These are phyloP conservation scores for Dactylellina cionopaga DNA, from an alignment of 2,329 filamentous ascomycete genomes.

Conservation along the genomic window DNA sequence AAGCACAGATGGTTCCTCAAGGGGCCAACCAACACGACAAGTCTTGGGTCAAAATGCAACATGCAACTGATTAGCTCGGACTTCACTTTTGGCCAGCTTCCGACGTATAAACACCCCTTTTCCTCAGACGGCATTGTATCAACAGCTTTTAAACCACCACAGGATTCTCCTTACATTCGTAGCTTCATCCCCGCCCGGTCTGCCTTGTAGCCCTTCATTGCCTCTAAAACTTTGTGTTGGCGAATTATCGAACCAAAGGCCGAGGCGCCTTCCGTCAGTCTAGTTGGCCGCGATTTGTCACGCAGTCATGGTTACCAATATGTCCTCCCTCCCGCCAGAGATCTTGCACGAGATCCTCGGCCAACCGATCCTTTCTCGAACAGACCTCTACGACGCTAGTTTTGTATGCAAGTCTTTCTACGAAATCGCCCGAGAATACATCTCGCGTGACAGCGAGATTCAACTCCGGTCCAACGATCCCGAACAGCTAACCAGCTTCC, in stretches of 20 bases:
- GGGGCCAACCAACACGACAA: slow-evolving; percentile 9
- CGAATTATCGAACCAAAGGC: too few species aligned
- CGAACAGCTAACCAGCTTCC: background rate
- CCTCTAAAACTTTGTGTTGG: too few species aligned
- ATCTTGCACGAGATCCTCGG: slow-evolving; percentile 36
- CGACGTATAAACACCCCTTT: background rate
- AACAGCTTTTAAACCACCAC: too few species aligned
- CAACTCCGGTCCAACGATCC: background rate
- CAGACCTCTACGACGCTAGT: slow-evolving; percentile 6
- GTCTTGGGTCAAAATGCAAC: background rate
- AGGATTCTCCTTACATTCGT: too few species aligned
- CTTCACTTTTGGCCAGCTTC: slow-evolving; percentile 16
- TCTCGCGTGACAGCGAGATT: background rate
- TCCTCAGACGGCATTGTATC: background rate
- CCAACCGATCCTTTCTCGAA: background rate
- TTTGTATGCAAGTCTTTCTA: slow-evolving; percentile 11
- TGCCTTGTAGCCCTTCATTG: too few species aligned
- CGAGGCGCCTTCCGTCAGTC: background rate
- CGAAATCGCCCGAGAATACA: slow-evolving; percentile 2
- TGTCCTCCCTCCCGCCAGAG: slow-evolving; percentile 34
- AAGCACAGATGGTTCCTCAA: too few species aligned
- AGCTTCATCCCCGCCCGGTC: too few species aligned
- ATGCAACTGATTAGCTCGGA: slow-evolving; percentile 1
- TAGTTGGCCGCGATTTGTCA: background rate
- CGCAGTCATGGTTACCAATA: slow-evolving; percentile 1